phyloP scores from a whole-genome alignment of 192 early-diverging fungal genomes.

The Coemansia sp. region DNA sequence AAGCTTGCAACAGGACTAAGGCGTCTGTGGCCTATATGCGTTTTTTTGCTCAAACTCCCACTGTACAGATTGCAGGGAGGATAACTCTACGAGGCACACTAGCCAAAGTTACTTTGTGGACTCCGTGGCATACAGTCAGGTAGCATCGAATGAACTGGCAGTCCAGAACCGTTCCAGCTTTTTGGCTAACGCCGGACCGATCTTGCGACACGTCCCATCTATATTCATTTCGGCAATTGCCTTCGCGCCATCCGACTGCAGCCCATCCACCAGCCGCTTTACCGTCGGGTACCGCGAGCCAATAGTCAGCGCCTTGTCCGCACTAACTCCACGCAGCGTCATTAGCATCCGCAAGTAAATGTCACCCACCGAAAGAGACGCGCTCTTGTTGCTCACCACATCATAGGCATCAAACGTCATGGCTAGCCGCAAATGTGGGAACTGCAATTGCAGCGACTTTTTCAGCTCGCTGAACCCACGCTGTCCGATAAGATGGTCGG shows the following conservation, averaged over 20 bases:
- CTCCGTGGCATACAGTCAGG: too few species aligned
- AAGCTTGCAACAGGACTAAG: too few species aligned
- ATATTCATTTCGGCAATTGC: conserved; percentile 55
- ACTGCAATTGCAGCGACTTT: conserved; percentile 19
- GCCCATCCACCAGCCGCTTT: conserved; percentile 45
- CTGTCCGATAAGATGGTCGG: conserved; percentile 52
- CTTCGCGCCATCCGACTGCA: conserved; percentile 26
- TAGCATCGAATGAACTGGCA: conserved; percentile 23
- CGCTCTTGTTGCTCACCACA: conserved; percentile 72
- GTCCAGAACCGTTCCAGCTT: conserved; percentile 63
- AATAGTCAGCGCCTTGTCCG: conserved; percentile 81
- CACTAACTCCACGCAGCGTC: conserved; percentile 77
- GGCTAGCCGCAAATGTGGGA: conserved; percentile 44
- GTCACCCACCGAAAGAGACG: conserved; percentile 67
- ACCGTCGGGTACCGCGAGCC: conserved; percentile 69
- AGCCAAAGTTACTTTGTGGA: too few species aligned
- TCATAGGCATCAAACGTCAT: conserved; percentile 68
- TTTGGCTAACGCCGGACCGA: conserved; percentile 55
- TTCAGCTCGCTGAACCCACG: conserved; percentile 56
- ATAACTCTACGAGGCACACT: too few species aligned
- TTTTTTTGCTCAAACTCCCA: too few species aligned
- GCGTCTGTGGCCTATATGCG: too few species aligned
- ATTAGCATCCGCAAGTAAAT: conserved; percentile 82
- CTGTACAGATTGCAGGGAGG: too few species aligned
- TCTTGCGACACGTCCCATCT: conserved; percentile 53